A percentile compares a stretch with the other conserved stretches of the same genome.
Conservation (phyloP, 257 asterid species). For the Penstemon newberryi region DNA sequence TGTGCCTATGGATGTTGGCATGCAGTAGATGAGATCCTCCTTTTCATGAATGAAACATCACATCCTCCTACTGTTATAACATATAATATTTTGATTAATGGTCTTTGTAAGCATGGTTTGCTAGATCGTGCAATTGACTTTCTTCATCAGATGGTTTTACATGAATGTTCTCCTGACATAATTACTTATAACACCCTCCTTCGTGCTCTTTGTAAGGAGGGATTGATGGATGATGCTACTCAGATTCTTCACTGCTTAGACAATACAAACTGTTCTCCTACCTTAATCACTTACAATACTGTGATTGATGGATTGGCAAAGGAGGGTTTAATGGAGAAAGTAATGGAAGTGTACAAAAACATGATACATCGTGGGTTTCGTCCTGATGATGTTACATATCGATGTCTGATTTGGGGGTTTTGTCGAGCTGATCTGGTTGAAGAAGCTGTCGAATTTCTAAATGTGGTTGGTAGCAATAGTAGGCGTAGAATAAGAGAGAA, state of each 20-base stretch:
- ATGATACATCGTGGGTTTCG: conserved; percentile 57
- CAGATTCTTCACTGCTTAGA: conserved; percentile 48
- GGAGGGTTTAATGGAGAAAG: conserved; percentile 66
- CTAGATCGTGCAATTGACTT: conserved; percentile 69
- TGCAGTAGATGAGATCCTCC: conserved; percentile 60
- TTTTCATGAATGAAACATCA: conserved; percentile 59
- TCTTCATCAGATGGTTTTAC: conserved; percentile 60
- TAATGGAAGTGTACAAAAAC: conserved; percentile 59
- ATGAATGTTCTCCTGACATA: conserved; percentile 56
- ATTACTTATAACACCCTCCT: conserved; percentile 79
- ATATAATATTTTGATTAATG: conserved; percentile 71
- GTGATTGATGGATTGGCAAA: conserved; percentile 79
- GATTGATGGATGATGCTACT: conserved; percentile 60
- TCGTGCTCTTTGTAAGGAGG: conserved; percentile 66
- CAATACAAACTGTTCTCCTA: conserved; percentile 54
- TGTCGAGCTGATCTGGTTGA: conserved; percentile 72
- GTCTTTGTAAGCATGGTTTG: conserved; percentile 72
- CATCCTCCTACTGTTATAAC: conserved; percentile 63
- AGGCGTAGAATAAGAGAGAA: conserved; percentile 58
- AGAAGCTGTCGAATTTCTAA: conserved; percentile 66
- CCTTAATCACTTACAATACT: conserved; percentile 65
- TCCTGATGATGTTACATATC: conserved; percentile 80
- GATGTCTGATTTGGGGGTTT: conserved; percentile 86
- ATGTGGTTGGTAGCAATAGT: conserved; percentile 44
- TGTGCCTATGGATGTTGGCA: conserved; percentile 59